These are phyloP conservation scores for Penicillium janthinellum DNA, from an alignment of 2,329 filamentous ascomycete species.

Conservation along the genomic window DNA sequence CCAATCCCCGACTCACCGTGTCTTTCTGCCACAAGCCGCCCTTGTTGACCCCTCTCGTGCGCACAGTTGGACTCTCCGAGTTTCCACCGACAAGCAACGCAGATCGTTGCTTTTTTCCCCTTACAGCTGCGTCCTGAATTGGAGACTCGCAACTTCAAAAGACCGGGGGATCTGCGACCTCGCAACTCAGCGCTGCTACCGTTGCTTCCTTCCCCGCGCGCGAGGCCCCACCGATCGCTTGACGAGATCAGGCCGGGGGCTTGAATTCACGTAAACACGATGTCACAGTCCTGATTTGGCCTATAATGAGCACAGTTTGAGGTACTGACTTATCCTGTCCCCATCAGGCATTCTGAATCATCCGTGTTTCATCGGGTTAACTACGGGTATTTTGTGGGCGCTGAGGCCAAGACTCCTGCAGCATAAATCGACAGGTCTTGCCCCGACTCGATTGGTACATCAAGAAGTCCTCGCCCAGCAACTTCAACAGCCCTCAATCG, in stretches of 20 bases:
- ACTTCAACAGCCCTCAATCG: too few relatives aligned
- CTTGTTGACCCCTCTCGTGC: slow-evolving; percentile 6
- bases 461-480: background rate
- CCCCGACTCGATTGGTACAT: background rate
- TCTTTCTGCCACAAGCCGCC: slow-evolving; percentile 2
- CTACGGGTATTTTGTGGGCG: background rate
- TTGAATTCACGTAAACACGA: background rate
- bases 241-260: background rate
- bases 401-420: background rate
- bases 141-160: slow-evolving; percentile 10
- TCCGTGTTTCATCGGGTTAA: slow-evolving; percentile 5
- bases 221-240: background rate
- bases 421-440: slow-evolving; percentile 2
- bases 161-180: slow-evolving; percentile 5
- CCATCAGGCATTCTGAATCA: background rate
- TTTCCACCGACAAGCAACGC: slow-evolving; percentile 17
- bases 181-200: slow-evolving; percentile 20
- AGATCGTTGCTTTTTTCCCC: slow-evolving; percentile 19
- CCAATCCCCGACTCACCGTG: background rate
- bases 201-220: slow-evolving; percentile 22
- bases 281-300: slow-evolving; percentile 6
- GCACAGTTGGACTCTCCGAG: background rate
- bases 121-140: slow-evolving; percentile 3
- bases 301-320: background rate
- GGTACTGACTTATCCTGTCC: background rate